These are phyloP conservation scores for Pichia occidentalis DNA, from an alignment of 805 yeast genomes.

Conservation along the genomic window DNA sequence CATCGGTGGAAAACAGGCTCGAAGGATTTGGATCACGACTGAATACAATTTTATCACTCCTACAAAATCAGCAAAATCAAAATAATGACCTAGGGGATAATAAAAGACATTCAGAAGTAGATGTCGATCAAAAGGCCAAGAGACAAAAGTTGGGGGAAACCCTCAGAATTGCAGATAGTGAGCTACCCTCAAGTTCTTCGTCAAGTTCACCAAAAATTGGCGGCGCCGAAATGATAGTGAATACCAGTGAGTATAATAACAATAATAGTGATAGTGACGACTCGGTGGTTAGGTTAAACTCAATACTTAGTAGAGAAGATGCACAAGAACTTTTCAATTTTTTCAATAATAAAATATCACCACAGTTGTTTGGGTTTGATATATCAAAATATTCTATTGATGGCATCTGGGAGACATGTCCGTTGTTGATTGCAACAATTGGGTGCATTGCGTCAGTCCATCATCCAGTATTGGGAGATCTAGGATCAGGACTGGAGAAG, in stretches of 20 bases:
- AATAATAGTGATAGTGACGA: too few species aligned
- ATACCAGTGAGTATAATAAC: too few species aligned
- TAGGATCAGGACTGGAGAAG: conserved; percentile 24
- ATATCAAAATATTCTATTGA: conserved; percentile 44
- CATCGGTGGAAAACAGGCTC: conserved; percentile 33
- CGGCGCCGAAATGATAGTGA: too few species aligned
- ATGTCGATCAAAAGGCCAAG: background rate
- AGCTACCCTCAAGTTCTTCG: background rate
- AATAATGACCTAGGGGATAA: background rate
- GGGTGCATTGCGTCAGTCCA: conserved; percentile 59
- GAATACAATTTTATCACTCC: conserved; percentile 31
- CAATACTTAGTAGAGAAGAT: conserved; percentile 20
- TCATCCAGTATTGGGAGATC: conserved; percentile 35
- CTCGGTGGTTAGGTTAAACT: conserved; percentile 13
- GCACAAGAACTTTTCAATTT: conserved; percentile 44
- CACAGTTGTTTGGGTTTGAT: conserved; percentile 62
- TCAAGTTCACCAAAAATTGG: background rate
- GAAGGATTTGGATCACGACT: conserved; percentile 35
- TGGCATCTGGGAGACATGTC: conserved; percentile 47
- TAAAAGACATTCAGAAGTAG: conserved; percentile 4
- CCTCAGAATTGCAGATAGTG: background rate
- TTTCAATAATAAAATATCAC: conserved; percentile 50
- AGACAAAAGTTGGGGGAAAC: background rate
- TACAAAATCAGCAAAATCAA: conserved; percentile 23
- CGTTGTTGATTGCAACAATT: conserved; percentile 52